Percentiles rank a stretch among this genome's conserved stretches.
Conservation (phyloP, 768 basidiomycete species). For the Calocybe indica region DNA sequence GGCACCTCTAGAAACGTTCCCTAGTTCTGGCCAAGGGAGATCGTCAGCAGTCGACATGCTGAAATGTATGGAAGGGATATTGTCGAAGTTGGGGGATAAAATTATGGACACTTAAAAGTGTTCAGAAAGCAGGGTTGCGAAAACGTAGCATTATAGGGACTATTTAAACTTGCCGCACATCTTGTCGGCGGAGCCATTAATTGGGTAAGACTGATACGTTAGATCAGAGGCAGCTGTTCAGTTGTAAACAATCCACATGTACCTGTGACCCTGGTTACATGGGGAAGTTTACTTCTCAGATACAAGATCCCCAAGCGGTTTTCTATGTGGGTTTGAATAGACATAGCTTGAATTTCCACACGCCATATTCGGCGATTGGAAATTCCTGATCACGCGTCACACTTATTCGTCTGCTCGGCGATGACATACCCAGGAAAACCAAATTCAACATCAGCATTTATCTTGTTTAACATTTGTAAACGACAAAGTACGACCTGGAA, state of each 20-base stretch:
- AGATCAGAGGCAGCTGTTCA: no score
- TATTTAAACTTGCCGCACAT: no score
- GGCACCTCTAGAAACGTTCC: constrained; percentile 79
- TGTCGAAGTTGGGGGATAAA: neutral
- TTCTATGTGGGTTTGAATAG: neutral
- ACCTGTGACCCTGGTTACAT: neutral
- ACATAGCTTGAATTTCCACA: neutral
- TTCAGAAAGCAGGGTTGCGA: no score
- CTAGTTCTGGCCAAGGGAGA: constrained; percentile 82
- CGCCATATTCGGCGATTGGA: neutral
- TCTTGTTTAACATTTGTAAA: neutral
- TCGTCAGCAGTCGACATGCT: constrained; percentile 60
- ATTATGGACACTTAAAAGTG: no score
- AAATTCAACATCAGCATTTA: no score
- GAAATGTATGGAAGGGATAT: constrained; percentile 12
- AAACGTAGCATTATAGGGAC: no score
- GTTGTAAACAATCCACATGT: constrained; percentile 14
- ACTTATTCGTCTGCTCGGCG: neutral
- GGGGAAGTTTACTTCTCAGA: neutral
- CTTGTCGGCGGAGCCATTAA: no score
- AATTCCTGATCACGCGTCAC: neutral
- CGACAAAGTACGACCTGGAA: neutral
- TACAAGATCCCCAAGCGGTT: constrained; percentile 1
- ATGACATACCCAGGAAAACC: neutral
- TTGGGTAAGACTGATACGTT: no score